Evolutionary conservation across 116 monocot genomes (phyloP), one percentile per base, ranked within the genome.

Genomic region (Trichopus zeylanicus): DNA sequence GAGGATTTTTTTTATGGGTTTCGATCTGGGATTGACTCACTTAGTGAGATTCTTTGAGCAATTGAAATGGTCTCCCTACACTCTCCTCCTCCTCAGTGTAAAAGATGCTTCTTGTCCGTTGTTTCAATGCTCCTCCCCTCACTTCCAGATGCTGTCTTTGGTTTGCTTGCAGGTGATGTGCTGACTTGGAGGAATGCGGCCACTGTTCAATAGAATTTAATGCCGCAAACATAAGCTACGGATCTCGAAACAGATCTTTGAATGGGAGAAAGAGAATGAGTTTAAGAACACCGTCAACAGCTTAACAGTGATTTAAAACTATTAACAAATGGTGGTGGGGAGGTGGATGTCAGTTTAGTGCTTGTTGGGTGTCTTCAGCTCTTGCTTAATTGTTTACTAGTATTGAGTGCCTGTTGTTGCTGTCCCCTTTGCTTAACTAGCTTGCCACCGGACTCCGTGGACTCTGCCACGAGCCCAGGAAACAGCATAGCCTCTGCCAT

Each of bases 261-360:
- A 29, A 18, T 15, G 39, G n/a, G 29, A 39, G 29, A 29, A 68
- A 48, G 25, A 63, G 53, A 28, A 54, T 51, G 61, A 27, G 29
- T 24, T 26, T 27, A 25, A 31, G 22, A 12, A 39, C 59, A 26
- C 25, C 26, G n/a, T 18, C 4, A 12, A 26, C 54, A 73, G 54
- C 28, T 26, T 12, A 59, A 18, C 29, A 42, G 48, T 46, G 30
- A 57, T 52, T n/a, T n/a, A 48, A 46, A 66, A 61, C 26, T 30
- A 56, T 71, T 57, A 78, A 57, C 18, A 56, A 74, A 31, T 53
- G 56, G 62, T 21, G 48, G 31, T 29, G 26, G 24, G 56, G 38
- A 28, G 66, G 66, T 71, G 61, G 57, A 3, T 85, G 70, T 73
- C 73, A 67, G 77, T 42, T 61, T 37, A 65, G 68, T 77, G 80